Evolutionary conservation across 192 early-diverging fungal genomes (phyloP), one percentile per base, ranked within the genome.

Genomic region (Endogone sp.): DNA sequence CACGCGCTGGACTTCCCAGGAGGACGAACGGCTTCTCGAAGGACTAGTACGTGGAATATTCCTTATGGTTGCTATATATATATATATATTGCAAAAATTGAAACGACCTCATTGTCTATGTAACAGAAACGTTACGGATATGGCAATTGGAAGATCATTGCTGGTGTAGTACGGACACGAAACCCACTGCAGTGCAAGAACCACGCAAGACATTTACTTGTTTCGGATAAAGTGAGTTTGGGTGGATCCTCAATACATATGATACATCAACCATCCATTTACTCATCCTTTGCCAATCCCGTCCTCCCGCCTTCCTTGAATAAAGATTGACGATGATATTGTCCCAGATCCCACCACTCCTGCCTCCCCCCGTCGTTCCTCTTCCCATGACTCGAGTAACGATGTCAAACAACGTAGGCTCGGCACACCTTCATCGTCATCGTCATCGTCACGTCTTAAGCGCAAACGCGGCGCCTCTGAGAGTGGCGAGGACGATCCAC

Each of bases 121-220:
- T 10, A 3, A 49, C 60, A 87, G 85, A 28, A 32, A 63, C 57
- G 70, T 30, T 76, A 79, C 69, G 84, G 86, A 4, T 81, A 82
- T 56, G 86, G 84, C 49, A 81, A 85, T 37, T 90, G 86, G 88
- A 84, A 80, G 55, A 63, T 70, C 6, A 81, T 88, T 30, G 75
- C 85, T 16, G 73, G 76, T 20, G 74, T 72, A 16, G 79, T 90
- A 44, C 69, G 73, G 8, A 85, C 83, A 6, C 69, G 86, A 16
- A 89, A 81, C 55, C 72, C 84, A 4, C 69, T 87, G 13, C 89
- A 90, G 68, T 81, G 85, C 61, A 88, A 87, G 58, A 88, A 87
- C 23, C 85, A 86, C 66, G 85, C 83, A 25, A 78, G 88, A 56
- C 85, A 88, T 66, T 63, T 86, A 27, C 66, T 78, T 2, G 59